Evolutionary conservation across 2,329 filamentous ascomycete species (phyloP), one percentile per base, ranked within the genome.

Genomic region (Trichoderma cornu-damae): DNA sequence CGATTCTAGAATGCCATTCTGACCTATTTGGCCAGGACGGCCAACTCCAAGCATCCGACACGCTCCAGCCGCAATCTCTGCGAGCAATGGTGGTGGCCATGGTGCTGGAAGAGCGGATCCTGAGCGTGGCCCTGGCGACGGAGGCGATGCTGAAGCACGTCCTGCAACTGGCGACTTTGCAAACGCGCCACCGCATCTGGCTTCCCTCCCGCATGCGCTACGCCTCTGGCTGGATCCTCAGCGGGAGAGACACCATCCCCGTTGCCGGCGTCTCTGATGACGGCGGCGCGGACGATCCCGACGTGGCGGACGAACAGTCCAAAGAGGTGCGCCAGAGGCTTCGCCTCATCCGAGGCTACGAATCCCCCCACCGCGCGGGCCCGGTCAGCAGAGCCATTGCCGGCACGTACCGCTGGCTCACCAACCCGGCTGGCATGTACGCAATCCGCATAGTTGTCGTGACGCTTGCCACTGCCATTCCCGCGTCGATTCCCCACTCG

Each of bases 371-470:
- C 5, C 50, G 62, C 4, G 61, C 59, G 14, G 56, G 61, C n/a
- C 64, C 61, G 2, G 16, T 53, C 0, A 67, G 63, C 12, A 59
- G 67, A 2, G 62, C 59, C 1, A 35, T 72, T 9, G 63, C 73
- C 6, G 63, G 62, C 3, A 67, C 65, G 0, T 74, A 70, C 40
- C 69, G 68, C n/a, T 79, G 74, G 75, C 52, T 79, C 8, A 70
- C 69, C 46, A 74, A 72, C 37, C 65, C 72, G 0, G 71, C 72
- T 1, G 77, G 77, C 0, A 68, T 79, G 62, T 79, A 74, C 55
- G 77, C 75, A 0, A 54, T 80, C 8, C 74, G 78, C 2, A 73
- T 79, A 68, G 75, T 80, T 0, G 60, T 74, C 6, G 74, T 78
- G 0, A 79, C 78, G 0, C 66, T 80, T 9, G 77, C 73, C 0